phyloP scores from a whole-genome alignment of 1,284 basidiomycete genomes.

The Takashimella koratensis region DNA sequence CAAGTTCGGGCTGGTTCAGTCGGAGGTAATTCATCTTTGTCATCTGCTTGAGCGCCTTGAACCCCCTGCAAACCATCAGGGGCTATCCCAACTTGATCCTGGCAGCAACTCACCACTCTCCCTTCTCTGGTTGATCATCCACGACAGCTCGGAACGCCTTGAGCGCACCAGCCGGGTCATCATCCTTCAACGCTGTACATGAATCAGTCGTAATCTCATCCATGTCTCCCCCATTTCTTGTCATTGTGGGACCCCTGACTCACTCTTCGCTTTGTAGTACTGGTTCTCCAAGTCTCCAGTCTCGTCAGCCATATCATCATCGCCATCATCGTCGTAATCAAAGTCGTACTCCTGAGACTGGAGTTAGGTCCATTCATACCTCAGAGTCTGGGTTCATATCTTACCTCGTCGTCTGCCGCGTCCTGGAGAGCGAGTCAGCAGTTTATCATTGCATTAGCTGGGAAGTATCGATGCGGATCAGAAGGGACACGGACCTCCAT shows the following conservation, averaged over 20 bases:
- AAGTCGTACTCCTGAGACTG: conserved; percentile 82
- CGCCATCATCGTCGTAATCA: conserved; percentile 84
- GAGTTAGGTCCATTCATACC: not conserved
- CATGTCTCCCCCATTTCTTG: not conserved
- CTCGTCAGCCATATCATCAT: conserved; percentile 63
- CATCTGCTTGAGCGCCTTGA: conserved; percentile 97
- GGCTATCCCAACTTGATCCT: not conserved
- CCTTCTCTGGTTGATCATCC: conserved; percentile 81
- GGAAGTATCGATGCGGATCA: not conserved
- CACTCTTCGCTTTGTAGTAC: conserved; percentile 97
- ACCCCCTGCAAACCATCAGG: conserved; percentile 65
- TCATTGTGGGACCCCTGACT: conserved; percentile 30
- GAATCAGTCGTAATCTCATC: not conserved
- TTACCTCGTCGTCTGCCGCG: conserved; percentile 48
- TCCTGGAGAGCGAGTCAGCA: conserved; percentile 40
- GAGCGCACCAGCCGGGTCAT: conserved; percentile 81
- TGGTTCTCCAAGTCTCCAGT: conserved; percentile 96
- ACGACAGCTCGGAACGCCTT: conserved; percentile 84
- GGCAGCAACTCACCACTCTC: conserved; percentile 72
- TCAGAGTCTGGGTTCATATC: not conserved
- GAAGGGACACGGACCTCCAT: conserved; percentile 43
- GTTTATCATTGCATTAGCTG: conserved; percentile 15
- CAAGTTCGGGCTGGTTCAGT: conserved; percentile 73
- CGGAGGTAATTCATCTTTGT: conserved; percentile 88
- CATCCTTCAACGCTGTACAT: conserved; percentile 81